Percentiles rank a stretch among this genome's conserved stretches.
phyloP scores from a whole-genome alignment of 495 filamentous ascomycete species.

The Hyphodiscus hymeniophilus region DNA sequence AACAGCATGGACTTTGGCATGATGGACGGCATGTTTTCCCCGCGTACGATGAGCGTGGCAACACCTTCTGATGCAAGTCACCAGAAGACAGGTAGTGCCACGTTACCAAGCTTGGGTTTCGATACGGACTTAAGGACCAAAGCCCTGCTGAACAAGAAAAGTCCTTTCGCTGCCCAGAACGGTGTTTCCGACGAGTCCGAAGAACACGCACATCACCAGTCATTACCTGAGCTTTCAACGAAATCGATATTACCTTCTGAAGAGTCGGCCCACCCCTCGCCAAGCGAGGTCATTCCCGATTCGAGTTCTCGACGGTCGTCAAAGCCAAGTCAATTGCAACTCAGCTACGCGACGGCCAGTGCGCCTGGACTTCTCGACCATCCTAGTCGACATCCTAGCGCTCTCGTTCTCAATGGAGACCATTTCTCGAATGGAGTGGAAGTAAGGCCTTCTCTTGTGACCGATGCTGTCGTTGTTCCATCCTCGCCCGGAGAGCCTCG shows the following conservation, averaged over 20 bases:
- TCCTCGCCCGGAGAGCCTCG: conserved; percentile 19
- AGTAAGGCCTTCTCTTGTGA: conserved; percentile 9
- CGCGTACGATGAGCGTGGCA: conserved; percentile 31
- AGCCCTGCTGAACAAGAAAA: conserved; percentile 11
- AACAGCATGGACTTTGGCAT: conserved; percentile 17
- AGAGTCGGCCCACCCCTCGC: conserved; percentile 1
- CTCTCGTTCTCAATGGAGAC: conserved; percentile 1
- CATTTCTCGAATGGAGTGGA: conserved; percentile 8
- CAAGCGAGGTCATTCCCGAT: conserved; percentile 6
- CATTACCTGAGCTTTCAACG: conserved; percentile 9
- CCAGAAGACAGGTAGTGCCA: conserved; percentile 21
- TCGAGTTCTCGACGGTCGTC: conserved; percentile 2
- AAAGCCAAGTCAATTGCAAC: conserved; percentile 15
- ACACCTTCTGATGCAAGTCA: conserved; percentile 21
- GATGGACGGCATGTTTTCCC: conserved; percentile 30
- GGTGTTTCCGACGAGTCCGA: conserved; percentile 9
- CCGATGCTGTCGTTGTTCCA: conserved; percentile 12
- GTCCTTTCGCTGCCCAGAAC: conserved; percentile 13
- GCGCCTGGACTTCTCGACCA: conserved; percentile 13
- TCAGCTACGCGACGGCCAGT: conserved; percentile 11
- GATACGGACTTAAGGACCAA: conserved; percentile 12
- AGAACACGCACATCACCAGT: not conserved
- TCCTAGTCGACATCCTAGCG: conserved; percentile 1
- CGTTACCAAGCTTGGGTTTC: not conserved
- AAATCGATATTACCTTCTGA: not conserved